Evolutionary conservation across 306 rosid genomes (phyloP), one percentile per base, ranked within the genome.

Genomic region (Quercus glauca): DNA sequence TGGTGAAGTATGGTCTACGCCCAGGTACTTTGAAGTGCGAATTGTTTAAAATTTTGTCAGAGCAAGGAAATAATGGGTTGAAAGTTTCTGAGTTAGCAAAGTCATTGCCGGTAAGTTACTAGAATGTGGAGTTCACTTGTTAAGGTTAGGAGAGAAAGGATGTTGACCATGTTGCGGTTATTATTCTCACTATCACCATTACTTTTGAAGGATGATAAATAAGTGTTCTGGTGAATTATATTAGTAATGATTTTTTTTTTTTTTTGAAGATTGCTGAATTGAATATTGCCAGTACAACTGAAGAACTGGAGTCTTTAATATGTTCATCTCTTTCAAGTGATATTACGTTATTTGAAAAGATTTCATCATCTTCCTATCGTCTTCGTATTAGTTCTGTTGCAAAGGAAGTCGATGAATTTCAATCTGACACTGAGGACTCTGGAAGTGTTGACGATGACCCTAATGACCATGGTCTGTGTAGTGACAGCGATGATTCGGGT

Each of bases 311-410:
- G 86, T 86, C 85, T 73, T 77, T 88, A 70, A 90, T 95, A 83
- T 88, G 87, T 82, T 90, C 97, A 55, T 83, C 91, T 41, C 89
- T 95, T 57, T 89, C 99, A 35, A 95, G 99, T 88, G 99, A 95
- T 83, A 88, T 95, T 80, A 88, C 97, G 57, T 84, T 95, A 76
- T 95, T 95, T 84, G 98, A 95, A 83, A 95, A 95, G 88, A 95
- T 95, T 85, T 93, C 99, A 1, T 78, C 96, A n/a, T 83, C 90
- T 80, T 89, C 97, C 55, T 95, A 91, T 80, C 96, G 99, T 79
- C 63, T 95, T 25, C 99, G 99, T 35, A 83, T 84, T 80, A 85
- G 88, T 69, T 80, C 85, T 83, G 82, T 82, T 37, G 56, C 69
- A 31, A 88, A 83, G 85, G 92, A 91, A 71, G 78, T 76, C 18